A percentile compares a stretch with the other conserved stretches of the same genome.
phyloP scores from a whole-genome alignment of 495 filamentous ascomycete species.

The Parmelia sp. region DNA sequence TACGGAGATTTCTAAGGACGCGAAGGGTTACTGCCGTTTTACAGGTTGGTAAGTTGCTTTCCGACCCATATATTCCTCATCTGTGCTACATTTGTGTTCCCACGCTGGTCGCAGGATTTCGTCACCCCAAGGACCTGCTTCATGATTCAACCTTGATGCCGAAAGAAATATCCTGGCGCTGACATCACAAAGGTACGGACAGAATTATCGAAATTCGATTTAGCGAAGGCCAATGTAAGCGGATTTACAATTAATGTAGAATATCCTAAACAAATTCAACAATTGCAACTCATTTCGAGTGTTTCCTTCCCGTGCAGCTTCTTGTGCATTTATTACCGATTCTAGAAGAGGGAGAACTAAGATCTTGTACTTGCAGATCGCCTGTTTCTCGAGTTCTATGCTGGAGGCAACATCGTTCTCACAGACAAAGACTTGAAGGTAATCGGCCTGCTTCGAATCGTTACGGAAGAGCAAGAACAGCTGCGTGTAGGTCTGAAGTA shows the following conservation, averaged over 20 bases:
- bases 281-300: not conserved
- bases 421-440: slow-evolving; percentile 76
- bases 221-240: slow-evolving; percentile 66
- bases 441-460: slow-evolving; percentile 71
- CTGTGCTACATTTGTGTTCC: not conserved
- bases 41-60: slow-evolving; percentile 57
- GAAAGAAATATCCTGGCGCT: not conserved
- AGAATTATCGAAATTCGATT: slow-evolving; percentile 89
- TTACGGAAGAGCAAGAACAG: slow-evolving; percentile 69
- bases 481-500: slow-evolving; percentile 69
- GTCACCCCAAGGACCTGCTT: not conserved
- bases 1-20: slow-evolving; percentile 84
- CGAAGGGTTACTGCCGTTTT: slow-evolving; percentile 71
- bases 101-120: not conserved
- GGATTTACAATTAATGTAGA: not conserved
- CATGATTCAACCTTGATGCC: not conserved
- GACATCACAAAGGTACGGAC: slow-evolving; percentile 50
- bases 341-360: not conserved
- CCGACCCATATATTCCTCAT: not conserved
- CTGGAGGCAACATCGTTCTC: slow-evolving; percentile 88
- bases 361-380: slow-evolving; percentile 36
- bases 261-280: not conserved
- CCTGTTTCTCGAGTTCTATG: slow-evolving; percentile 92
- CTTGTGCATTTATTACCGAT: not conserved
- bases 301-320: not conserved